Conservation (phyloP, 2,329 filamentous ascomycete species). For the Cytospora piceicola region DNA sequence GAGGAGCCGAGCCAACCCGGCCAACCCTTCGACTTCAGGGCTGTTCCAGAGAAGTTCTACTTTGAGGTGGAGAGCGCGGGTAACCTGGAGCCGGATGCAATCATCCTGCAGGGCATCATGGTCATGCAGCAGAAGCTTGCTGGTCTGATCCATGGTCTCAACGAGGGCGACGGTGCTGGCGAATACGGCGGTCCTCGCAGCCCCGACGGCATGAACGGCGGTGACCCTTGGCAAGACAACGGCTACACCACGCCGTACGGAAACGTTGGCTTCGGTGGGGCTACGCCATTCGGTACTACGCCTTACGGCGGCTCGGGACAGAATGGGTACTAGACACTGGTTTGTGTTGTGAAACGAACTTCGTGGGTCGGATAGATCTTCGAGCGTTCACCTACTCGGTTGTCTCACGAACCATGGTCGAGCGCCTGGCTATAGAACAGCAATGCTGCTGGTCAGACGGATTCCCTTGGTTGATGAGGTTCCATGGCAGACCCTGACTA, state of each 20-base stretch:
- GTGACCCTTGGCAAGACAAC: constrained; percentile 61
- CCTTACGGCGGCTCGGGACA: constrained; percentile 57
- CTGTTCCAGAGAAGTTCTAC: constrained; percentile 84
- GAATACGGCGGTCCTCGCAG: constrained; percentile 68
- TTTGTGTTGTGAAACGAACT: neutral
- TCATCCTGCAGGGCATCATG: constrained; percentile 86
- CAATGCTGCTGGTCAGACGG: neutral
- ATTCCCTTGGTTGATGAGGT: neutral
- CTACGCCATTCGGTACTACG: constrained; percentile 50
- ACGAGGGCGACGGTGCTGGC: constrained; percentile 54
- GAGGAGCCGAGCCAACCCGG: constrained; percentile 81
- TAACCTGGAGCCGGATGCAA: constrained; percentile 84
- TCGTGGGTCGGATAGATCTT: neutral
- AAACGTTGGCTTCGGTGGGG: constrained; percentile 51
- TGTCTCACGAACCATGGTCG: neutral
- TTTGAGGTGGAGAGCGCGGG: constrained; percentile 91
- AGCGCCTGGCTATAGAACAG: neutral
- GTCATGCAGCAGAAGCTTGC: constrained; percentile 91
- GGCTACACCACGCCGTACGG: constrained; percentile 74
- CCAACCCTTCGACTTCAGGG: constrained; percentile 89
- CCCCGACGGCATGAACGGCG: constrained; percentile 66
- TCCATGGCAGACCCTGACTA: neutral
- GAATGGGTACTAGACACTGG: constrained; percentile 42
- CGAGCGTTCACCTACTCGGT: neutral
- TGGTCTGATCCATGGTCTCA: constrained; percentile 60